phyloP scores from a whole-genome alignment of 495 filamentous ascomycete species.

The Astrothelium subdiscretum region DNA sequence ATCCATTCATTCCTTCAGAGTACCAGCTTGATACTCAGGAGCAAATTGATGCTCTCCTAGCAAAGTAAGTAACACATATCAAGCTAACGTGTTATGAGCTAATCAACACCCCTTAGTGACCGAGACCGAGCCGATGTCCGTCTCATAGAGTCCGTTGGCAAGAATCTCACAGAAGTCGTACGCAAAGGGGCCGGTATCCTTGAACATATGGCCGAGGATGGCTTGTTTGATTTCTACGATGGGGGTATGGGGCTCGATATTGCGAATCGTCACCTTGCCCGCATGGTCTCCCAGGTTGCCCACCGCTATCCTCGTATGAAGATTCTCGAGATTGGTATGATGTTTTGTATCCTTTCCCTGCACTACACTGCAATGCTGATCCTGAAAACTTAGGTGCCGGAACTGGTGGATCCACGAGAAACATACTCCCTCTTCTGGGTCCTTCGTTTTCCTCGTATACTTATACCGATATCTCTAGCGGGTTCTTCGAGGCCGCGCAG shows the following conservation, averaged over 20 bases:
- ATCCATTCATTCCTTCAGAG: background rate
- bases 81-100: background rate
- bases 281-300: background rate
- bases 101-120: background rate
- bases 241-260: background rate
- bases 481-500: constrained; percentile 11
- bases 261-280: background rate
- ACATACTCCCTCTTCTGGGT: background rate
- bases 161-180: constrained; percentile 4
- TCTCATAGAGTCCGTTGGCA: background rate
- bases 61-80: background rate
- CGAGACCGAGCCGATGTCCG: background rate
- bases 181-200: background rate
- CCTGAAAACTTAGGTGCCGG: constrained; percentile 5
- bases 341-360: background rate
- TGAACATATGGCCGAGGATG: constrained; percentile 4
- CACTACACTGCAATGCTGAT: background rate
- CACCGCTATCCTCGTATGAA: constrained; percentile 10
- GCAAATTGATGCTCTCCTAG: background rate
- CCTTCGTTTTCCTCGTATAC: background rate
- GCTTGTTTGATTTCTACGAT: constrained; percentile 8
- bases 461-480: constrained; percentile 15
- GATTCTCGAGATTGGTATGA: constrained; percentile 16
- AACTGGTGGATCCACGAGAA: constrained; percentile 9
- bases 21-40: background rate